Conservation (phyloP, 169 alveolate genomes). For the Eimeria acervulina region DNA sequence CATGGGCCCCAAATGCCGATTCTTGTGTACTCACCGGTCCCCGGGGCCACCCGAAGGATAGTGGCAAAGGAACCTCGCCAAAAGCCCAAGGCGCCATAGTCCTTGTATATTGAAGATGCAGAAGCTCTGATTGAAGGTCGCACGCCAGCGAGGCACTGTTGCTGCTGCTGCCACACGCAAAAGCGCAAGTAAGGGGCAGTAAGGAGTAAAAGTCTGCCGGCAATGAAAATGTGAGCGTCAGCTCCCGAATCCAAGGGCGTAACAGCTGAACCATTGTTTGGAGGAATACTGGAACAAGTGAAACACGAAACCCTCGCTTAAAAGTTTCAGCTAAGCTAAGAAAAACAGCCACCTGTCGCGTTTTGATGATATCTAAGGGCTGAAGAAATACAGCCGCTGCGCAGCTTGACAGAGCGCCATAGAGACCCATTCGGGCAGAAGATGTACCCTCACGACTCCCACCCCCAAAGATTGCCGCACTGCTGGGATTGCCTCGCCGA, state of each 20-base stretch:
- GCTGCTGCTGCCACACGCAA: constrained; percentile 70
- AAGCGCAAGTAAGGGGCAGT: not conserved
- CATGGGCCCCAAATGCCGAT: not conserved
- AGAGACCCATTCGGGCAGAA: constrained; percentile 71
- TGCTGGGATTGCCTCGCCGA: constrained; percentile 1
- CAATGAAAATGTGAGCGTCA: constrained; percentile 22
- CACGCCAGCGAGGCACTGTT: constrained; percentile 20
- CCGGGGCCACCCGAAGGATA: constrained; percentile 83
- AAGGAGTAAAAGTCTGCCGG: not conserved
- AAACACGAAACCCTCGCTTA: not conserved
- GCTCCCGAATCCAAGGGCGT: not conserved
- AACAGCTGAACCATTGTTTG: not conserved
- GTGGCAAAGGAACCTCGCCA: constrained; percentile 82
- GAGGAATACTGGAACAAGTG: not conserved
- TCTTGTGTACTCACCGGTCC: constrained; percentile 63
- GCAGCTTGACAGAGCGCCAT: constrained; percentile 79
- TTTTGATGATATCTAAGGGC: constrained; percentile 84
- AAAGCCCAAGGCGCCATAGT: constrained; percentile 80
- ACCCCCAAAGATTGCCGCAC: constrained; percentile 68
- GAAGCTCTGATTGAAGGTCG: constrained; percentile 58
- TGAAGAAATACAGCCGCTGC: constrained; percentile 78
- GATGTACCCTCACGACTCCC: constrained; percentile 11
- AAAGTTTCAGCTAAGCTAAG: not conserved
- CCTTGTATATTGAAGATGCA: constrained; percentile 39
- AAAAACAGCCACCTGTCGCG: constrained; percentile 73